phyloP scores from a whole-genome alignment of 768 basidiomycete genomes.

The Xanthoconium stramineum region DNA sequence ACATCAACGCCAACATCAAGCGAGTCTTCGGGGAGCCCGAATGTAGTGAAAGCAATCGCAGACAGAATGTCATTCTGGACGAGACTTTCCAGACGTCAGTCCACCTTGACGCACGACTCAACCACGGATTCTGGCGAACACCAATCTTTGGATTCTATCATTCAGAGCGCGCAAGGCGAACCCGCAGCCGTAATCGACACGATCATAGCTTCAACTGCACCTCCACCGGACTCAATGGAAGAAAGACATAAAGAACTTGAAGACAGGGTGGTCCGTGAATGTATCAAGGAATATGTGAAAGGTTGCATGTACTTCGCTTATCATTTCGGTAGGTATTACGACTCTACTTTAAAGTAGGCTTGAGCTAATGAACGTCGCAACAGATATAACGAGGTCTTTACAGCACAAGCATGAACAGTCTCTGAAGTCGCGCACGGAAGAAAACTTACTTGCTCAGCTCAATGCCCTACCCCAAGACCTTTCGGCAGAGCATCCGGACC shows the following conservation, averaged over 20 bases:
- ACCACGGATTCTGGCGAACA: constrained; percentile 15
- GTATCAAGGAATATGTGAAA: constrained; percentile 70
- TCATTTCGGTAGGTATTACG: constrained; percentile 61
- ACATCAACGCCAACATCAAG: constrained; percentile 56
- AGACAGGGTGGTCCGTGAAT: constrained; percentile 77
- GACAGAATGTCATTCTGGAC: constrained; percentile 75
- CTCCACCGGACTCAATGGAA: constrained; percentile 58
- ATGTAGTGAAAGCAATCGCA: constrained; percentile 62
- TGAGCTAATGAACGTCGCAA: background rate
- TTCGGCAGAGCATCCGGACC: constrained; percentile 24
- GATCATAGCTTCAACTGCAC: constrained; percentile 59
- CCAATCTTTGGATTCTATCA: constrained; percentile 36
- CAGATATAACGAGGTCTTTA: constrained; percentile 80
- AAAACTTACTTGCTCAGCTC: constrained; percentile 58
- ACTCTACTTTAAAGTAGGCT: background rate
- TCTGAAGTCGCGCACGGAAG: constrained; percentile 53
- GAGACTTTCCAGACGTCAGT: constrained; percentile 49
- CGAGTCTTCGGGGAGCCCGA: constrained; percentile 39
- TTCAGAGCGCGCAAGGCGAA: constrained; percentile 43
- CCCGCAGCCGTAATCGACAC: constrained; percentile 53
- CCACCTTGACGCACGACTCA: constrained; percentile 17
- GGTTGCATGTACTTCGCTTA: constrained; percentile 92
- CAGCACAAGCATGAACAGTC: constrained; percentile 75
- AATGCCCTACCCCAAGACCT: constrained; percentile 44
- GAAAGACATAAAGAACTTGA: constrained; percentile 77